Evolutionary conservation across 2,329 filamentous ascomycete species (phyloP).

Genomic region (Verticillium nonalfalfae): DNA sequence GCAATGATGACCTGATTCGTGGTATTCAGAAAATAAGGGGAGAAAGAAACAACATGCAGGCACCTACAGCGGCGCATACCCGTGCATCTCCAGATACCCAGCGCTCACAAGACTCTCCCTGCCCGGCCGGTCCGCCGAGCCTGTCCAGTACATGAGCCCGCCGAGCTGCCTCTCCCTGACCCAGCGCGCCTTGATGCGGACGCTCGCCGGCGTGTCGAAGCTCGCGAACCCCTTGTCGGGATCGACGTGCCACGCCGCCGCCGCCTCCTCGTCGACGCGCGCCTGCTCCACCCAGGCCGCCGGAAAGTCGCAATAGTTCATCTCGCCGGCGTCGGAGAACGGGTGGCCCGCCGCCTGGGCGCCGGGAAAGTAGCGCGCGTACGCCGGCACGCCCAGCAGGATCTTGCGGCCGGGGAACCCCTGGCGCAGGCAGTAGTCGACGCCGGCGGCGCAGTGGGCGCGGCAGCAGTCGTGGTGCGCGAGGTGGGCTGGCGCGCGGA

Average conservation of each 20-base stretch:
- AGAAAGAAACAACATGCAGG: background rate
- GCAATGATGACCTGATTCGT: too few species aligned
- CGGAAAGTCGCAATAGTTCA: conserved; percentile 58
- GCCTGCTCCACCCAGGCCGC: conserved; percentile 35
- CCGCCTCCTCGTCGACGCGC: conserved; percentile 40
- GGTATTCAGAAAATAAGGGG: too few species aligned
- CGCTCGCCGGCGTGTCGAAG: conserved; percentile 57
- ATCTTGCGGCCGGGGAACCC: conserved; percentile 53
- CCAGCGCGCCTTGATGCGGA: conserved; percentile 55
- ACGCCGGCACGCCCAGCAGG: conserved; percentile 56
- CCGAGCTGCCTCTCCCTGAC: conserved; percentile 47
- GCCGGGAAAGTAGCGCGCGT: conserved; percentile 55
- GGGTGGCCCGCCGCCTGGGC: conserved; percentile 46
- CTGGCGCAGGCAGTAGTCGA: conserved; percentile 44
- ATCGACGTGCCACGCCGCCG: conserved; percentile 52
- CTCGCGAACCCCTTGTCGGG: conserved; percentile 48
- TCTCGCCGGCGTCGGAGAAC: conserved; percentile 41
- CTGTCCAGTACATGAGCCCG: conserved; percentile 65
- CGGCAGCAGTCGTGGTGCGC: background rate
- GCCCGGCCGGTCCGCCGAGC: conserved; percentile 49
- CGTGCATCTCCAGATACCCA: conserved; percentile 45
- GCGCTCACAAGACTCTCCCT: conserved; percentile 52
- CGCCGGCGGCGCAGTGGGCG: conserved; percentile 39
- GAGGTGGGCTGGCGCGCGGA: conserved; percentile 34
- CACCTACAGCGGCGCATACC: background rate